phyloP scores from a whole-genome alignment of 768 basidiomycete species.

The Pholiota microspora region DNA sequence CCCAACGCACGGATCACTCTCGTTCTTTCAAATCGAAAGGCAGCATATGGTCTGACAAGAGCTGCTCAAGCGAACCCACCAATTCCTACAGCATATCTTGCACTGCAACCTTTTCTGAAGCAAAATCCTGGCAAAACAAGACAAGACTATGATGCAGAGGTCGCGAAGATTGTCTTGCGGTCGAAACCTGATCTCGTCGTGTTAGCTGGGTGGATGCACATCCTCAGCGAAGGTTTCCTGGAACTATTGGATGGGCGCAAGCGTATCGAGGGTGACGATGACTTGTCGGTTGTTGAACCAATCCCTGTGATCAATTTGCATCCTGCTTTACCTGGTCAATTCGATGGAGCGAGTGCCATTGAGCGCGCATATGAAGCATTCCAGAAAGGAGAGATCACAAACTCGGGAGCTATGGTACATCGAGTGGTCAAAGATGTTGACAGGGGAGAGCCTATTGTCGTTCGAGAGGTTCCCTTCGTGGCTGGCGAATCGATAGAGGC shows the following conservation, averaged over 20 bases:
- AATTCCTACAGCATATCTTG: constrained; percentile 81
- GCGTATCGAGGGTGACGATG: constrained; percentile 32
- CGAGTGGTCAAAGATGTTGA: constrained; percentile 92
- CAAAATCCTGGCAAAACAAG: constrained; percentile 69
- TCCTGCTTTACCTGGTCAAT: constrained; percentile 93
- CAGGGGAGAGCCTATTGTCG: constrained; percentile 83
- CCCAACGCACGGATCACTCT: constrained; percentile 70
- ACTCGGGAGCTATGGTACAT: constrained; percentile 91
- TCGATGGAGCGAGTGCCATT: constrained; percentile 93
- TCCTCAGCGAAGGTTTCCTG: constrained; percentile 80
- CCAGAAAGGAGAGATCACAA: constrained; percentile 72
- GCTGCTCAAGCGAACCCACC: constrained; percentile 68
- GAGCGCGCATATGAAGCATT: constrained; percentile 89
- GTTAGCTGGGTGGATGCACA: constrained; percentile 99
- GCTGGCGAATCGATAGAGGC: constrained; percentile 69
- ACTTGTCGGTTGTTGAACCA: constrained; percentile 19
- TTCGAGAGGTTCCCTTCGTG: constrained; percentile 71
- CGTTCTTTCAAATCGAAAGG: constrained; percentile 91
- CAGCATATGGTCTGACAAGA: constrained; percentile 86
- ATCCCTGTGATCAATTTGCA: constrained; percentile 95
- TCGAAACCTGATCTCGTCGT: constrained; percentile 82
- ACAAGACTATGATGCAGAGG: constrained; percentile 81
- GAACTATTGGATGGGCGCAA: constrained; percentile 53
- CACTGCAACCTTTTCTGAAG: constrained; percentile 82
- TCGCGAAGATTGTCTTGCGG: constrained; percentile 64